These are phyloP conservation scores for Solanum pimpinellifolium DNA, from an alignment of 257 asterid genomes.

Conservation along the genomic window DNA sequence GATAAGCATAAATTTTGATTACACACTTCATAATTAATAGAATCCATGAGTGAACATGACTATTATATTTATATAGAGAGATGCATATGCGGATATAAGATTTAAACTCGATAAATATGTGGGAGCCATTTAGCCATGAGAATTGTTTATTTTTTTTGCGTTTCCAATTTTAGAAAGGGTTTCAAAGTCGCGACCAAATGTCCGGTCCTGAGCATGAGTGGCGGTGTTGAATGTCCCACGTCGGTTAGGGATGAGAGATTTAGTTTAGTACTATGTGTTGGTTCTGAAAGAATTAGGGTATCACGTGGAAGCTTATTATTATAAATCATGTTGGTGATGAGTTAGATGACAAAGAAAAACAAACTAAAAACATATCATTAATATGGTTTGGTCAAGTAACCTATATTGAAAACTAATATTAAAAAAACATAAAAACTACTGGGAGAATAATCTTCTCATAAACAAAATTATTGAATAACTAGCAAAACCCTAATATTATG, in stretches of 20 bases:
- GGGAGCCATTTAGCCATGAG: neutral
- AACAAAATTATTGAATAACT: too few species aligned
- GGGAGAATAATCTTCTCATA: neutral
- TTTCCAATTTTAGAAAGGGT: neutral
- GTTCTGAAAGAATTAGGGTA: neutral
- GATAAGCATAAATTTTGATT: neutral
- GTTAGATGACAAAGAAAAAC: neutral
- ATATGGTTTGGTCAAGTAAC: neutral
- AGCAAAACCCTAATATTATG: too few species aligned
- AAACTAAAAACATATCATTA: too few species aligned
- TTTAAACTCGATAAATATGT: neutral
- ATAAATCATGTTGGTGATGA: neutral
- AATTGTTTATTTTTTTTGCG: neutral
- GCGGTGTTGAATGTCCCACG: neutral
- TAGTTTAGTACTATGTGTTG: neutral
- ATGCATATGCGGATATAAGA: neutral
- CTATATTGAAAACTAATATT: too few species aligned
- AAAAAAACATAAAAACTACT: too few species aligned
- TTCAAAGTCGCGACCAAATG: neutral
- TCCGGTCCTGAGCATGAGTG: neutral
- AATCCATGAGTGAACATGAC: neutral
- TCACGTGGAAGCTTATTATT: too few species aligned
- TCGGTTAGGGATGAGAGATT: neutral
- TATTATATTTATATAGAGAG: neutral
- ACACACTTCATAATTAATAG: neutral